Conservation (phyloP, 2,329 filamentous ascomycete species). For the Xylaria sp. region DNA sequence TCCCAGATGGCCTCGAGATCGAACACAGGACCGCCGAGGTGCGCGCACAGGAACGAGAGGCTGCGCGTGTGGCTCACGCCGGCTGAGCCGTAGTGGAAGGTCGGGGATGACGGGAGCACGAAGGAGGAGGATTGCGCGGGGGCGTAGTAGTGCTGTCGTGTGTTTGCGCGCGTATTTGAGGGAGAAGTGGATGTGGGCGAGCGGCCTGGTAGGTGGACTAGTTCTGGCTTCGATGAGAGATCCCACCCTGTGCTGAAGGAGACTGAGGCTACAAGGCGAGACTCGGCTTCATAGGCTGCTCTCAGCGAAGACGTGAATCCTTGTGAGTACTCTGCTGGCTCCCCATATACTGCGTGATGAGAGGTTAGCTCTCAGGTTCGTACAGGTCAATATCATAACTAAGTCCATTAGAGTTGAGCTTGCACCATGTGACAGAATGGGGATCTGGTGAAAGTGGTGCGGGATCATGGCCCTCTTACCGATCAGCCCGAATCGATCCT, state of each 20-base stretch:
- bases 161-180: background rate
- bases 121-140: slow-evolving; percentile 38
- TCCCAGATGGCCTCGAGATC: slow-evolving; percentile 81
- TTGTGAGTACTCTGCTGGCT: slow-evolving; percentile 32
- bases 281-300: slow-evolving; percentile 28
- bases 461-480: slow-evolving; percentile 34
- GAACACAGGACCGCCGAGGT: slow-evolving; percentile 69
- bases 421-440: background rate
- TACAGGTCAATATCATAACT: background rate
- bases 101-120: slow-evolving; percentile 44
- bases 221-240: slow-evolving; percentile 32
- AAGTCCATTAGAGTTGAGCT: background rate
- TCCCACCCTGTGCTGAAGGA: slow-evolving; percentile 40
- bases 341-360: slow-evolving; percentile 28
- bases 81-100: slow-evolving; percentile 61
- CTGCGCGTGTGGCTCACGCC: slow-evolving; percentile 70
- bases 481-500: slow-evolving; percentile 47
- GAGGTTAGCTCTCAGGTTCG: background rate
- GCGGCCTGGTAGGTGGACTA: slow-evolving; percentile 41
- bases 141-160: slow-evolving; percentile 19
- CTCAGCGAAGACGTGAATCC: slow-evolving; percentile 23
- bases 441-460: background rate
- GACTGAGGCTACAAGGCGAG: slow-evolving; percentile 41
- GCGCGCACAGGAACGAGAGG: slow-evolving; percentile 67
- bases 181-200: background rate